phyloP scores from a whole-genome alignment of 331 rosid species.

The Arachis monticola region DNA sequence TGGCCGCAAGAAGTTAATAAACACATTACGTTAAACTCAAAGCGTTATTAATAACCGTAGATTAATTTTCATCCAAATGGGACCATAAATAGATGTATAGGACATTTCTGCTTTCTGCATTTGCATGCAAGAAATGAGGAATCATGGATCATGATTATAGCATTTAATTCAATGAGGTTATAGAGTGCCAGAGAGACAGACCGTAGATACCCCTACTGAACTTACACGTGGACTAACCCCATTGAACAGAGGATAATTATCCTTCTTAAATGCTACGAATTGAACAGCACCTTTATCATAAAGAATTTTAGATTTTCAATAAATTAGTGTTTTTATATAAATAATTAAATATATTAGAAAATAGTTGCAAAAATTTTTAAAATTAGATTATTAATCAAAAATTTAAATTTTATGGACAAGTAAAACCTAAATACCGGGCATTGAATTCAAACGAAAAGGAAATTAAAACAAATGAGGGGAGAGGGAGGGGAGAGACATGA shows the following conservation, averaged over 20 bases:
- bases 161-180: conserved; percentile 35
- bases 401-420: too few relatives aligned
- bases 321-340: too few relatives aligned
- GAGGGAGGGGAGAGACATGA: conserved; percentile 31
- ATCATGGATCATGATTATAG: conserved; percentile 44
- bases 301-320: too few relatives aligned
- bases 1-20: too few relatives aligned
- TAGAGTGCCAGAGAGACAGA: conserved; percentile 3
- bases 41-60: neutral
- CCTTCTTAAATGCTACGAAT: conserved; percentile 20
- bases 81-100: neutral
- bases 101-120: conserved; percentile 34
- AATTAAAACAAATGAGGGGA: too few relatives aligned
- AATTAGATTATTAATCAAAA: too few relatives aligned
- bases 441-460: too few relatives aligned
- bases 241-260: conserved; percentile 32
- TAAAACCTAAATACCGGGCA: too few relatives aligned
- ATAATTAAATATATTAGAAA: too few relatives aligned
- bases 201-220: neutral
- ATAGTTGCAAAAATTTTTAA: too few relatives aligned
- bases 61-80: conserved; percentile 36
- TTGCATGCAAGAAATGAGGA: conserved; percentile 37
- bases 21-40: neutral
- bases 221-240: conserved; percentile 45
- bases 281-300: too few relatives aligned